These are phyloP conservation scores for Aspergillus sp. DNA, from an alignment of 2,329 filamentous ascomycete species.

Conservation along the genomic window DNA sequence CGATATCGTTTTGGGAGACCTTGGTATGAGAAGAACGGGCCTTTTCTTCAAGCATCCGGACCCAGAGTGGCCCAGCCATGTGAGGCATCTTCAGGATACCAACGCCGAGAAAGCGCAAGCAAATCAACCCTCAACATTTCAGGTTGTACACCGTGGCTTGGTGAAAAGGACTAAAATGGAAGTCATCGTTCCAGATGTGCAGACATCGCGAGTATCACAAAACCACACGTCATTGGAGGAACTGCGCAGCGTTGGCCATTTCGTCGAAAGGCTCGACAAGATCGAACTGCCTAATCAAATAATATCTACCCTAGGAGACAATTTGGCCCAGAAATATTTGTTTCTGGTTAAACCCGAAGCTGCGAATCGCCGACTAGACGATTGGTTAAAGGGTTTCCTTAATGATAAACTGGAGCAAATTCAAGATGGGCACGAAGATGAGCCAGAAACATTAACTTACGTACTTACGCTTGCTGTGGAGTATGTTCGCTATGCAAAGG, in stretches of 20 bases:
- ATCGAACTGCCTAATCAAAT: conserved; percentile 80
- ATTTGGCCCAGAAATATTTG: conserved; percentile 70
- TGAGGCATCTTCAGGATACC: conserved; percentile 63
- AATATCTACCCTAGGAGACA: conserved; percentile 69
- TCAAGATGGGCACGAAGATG: conserved; percentile 44
- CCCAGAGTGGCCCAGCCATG: conserved; percentile 64
- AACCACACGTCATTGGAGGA: conserved; percentile 61
- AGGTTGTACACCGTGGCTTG: conserved; percentile 53
- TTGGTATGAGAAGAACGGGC: conserved; percentile 41
- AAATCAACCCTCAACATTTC: conserved; percentile 53
- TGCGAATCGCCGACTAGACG: conserved; percentile 36
- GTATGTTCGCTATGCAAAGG: conserved; percentile 36
- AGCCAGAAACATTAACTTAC: conserved; percentile 29
- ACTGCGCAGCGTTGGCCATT: conserved; percentile 64
- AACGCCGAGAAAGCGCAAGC: conserved; percentile 39
- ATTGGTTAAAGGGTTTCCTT: conserved; percentile 36
- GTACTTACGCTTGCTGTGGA: conserved; percentile 27
- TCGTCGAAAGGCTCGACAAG: conserved; percentile 69
- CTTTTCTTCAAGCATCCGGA: conserved; percentile 61
- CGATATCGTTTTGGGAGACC: conserved; percentile 74
- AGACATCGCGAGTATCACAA: conserved; percentile 69
- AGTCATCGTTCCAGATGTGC: conserved; percentile 60
- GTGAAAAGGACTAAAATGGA: conserved; percentile 47
- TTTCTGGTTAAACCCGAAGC: conserved; percentile 58
- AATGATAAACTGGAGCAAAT: conserved; percentile 31